These are phyloP conservation scores for Fusarium nodosum DNA, from an alignment of 2,329 filamentous ascomycete species.

Conservation along the genomic window DNA sequence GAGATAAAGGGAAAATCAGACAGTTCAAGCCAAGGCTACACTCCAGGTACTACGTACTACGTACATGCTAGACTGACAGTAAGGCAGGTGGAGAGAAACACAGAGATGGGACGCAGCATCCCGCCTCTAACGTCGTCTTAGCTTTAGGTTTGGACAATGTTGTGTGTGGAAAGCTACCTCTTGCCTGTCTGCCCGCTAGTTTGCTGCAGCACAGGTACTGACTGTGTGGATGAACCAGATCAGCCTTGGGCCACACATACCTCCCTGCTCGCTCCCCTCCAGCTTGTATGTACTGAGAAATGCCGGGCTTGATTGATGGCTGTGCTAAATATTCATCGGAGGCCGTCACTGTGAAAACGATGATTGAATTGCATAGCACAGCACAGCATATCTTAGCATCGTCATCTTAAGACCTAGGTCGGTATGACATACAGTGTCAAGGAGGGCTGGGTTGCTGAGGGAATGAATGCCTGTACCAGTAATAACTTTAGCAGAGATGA, in stretches of 20 bases:
- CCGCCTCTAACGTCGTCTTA: slow-evolving; percentile 26
- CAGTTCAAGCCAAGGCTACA: slow-evolving; percentile 8
- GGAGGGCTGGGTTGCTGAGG: slow-evolving; percentile 27
- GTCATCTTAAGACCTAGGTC: slow-evolving; percentile 6
- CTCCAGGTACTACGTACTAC: background rate
- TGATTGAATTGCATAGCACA: background rate
- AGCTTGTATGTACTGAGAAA: slow-evolving; percentile 13
- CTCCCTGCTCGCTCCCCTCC: too few relatives aligned
- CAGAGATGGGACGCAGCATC: slow-evolving; percentile 36
- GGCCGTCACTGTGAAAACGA: slow-evolving; percentile 3
- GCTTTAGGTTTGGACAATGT: slow-evolving; percentile 2
- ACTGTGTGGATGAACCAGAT: slow-evolving; percentile 33
- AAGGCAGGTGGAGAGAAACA: slow-evolving; percentile 32
- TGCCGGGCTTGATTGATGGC: slow-evolving; percentile 21
- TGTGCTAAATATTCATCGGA: slow-evolving; percentile 9
- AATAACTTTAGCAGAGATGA: slow-evolving; percentile 17
- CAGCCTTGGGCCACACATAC: slow-evolving; percentile 35
- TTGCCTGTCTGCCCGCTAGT: slow-evolving; percentile 20
- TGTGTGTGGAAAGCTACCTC: slow-evolving; percentile 11
- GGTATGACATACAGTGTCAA: slow-evolving; percentile 23
- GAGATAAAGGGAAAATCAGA: background rate
- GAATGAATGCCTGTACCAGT: slow-evolving; percentile 18
- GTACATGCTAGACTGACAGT: background rate
- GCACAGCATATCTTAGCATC: slow-evolving; percentile 10
- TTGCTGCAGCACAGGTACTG: slow-evolving; percentile 12